Evolutionary conservation across 306 rosid species (phyloP), one percentile per base, ranked within the genome.

Genomic region (Prinsepia uniflora): DNA sequence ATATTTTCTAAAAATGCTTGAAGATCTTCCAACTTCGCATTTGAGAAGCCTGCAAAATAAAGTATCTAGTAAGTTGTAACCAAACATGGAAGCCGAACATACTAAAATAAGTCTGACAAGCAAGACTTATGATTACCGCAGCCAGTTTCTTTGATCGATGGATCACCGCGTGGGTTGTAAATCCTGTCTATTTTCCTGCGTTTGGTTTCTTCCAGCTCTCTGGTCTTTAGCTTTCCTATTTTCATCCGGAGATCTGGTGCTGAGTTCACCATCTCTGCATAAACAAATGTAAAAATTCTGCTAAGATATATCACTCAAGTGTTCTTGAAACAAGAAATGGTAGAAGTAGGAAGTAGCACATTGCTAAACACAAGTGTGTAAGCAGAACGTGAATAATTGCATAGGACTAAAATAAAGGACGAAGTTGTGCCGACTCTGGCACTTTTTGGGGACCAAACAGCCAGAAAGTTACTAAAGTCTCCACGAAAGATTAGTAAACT

Each of bases 31-130:
- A 82, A 68, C 48, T 71, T 83, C 30, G 67, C 75, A 66, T 72
- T 81, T 43, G 81, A 76, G 80, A 88, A 74, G 67, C 96, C 97
- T 93, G 90, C 75, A 73, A 82, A 50, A 68, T 8, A 71, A 56
- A 60, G 24, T 9, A 18, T 58, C 13, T 65, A 60, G 62, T 30
- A 66, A 20, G 53, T 65, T 64, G 62, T 30, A 66, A 20, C 57
- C 63, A 69, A 68, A 15, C 45, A 64, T 13, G 54, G 18, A 68
- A 60, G 20, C 73, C 58, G 46, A 55, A 58, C 46, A 36, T 30
- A 12, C 59, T 15, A 43, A 75, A 53, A 47, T 10, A 40, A 18
- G 74, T 70, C 62, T 47, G 66, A 54, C 76, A 73, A 68, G 82
- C 56, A 65, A 68, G 30, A 24, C 30, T 24, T 24, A 24, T 24